Evolutionary conservation across 2,329 filamentous ascomycete species (phyloP).

Genomic region (Dactylellina parvicollis): DNA sequence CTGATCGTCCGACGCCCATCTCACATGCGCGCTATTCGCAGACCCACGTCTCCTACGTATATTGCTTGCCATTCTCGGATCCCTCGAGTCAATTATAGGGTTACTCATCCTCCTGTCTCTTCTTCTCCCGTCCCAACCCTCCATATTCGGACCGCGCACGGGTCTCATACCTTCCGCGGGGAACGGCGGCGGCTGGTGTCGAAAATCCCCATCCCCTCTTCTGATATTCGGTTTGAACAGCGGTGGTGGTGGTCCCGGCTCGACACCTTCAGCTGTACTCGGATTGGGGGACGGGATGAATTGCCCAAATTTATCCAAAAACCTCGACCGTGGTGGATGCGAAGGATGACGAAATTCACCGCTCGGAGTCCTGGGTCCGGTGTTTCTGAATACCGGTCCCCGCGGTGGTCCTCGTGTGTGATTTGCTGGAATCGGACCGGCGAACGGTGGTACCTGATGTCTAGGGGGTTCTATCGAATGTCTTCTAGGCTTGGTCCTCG

Average conservation of each 20-base stretch:
- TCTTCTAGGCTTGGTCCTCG: constrained; percentile 11
- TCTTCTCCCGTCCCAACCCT: background rate
- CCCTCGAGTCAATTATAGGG: background rate
- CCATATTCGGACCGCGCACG: background rate
- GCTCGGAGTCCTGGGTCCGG: background rate
- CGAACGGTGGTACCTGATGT: background rate
- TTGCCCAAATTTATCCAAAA: background rate
- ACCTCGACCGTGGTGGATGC: background rate
- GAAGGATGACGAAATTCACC: background rate
- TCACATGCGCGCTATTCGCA: constrained; percentile 9
- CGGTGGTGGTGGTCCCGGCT: background rate
- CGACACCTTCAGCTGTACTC: background rate
- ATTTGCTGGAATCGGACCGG: no score
- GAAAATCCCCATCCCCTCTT: background rate
- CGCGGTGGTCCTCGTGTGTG: no score
- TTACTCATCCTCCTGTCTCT: constrained; percentile 13
- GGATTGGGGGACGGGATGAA: background rate
- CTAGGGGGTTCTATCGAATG: constrained; percentile 15
- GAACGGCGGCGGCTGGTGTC: background rate
- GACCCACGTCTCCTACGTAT: constrained; percentile 6
- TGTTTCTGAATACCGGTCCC: no score
- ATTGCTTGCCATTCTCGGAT: background rate
- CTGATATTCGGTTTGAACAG: background rate
- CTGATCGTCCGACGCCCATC: constrained; percentile 3
- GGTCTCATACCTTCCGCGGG: background rate